Evolutionary conservation across 345 rosid genomes (phyloP).

Genomic region (Litchi chinensis): DNA sequence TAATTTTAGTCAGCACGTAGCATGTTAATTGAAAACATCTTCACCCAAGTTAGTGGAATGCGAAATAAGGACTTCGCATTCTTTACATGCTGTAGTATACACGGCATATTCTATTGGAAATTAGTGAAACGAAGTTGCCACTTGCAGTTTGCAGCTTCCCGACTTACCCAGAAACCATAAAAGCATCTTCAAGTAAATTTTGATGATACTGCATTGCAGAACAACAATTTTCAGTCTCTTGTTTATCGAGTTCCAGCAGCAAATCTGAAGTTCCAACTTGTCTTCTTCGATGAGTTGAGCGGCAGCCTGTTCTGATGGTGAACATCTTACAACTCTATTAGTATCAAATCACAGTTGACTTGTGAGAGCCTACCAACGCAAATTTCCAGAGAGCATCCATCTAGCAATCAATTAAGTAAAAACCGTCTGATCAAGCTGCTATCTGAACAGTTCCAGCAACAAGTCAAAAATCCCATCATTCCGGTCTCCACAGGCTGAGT

Average conservation of each 20-base stretch:
- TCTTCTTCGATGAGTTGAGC: not conserved
- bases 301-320: too few species aligned
- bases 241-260: too few species aligned
- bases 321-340: not conserved
- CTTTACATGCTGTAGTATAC: not conserved
- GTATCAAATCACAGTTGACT: not conserved
- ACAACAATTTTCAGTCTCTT: not conserved
- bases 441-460: slow-evolving; percentile 47
- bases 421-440: slow-evolving; percentile 31
- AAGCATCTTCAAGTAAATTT: not conserved
- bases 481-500: slow-evolving; percentile 63
- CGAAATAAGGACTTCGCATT: not conserved
- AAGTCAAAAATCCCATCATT: slow-evolving; percentile 42
- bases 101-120: too few species aligned
- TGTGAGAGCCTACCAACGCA: not conserved
- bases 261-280: not conserved
- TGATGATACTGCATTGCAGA: not conserved
- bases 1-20: not conserved
- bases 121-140: too few species aligned
- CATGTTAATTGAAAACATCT: too few species aligned
- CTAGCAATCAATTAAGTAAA: slow-evolving; percentile 19
- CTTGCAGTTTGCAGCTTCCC: not conserved
- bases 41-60: not conserved
- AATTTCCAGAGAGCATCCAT: not conserved
- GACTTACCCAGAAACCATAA: not conserved